Evolutionary conservation across 768 basidiomycete species (phyloP).

Genomic region (Mycena maculata): DNA sequence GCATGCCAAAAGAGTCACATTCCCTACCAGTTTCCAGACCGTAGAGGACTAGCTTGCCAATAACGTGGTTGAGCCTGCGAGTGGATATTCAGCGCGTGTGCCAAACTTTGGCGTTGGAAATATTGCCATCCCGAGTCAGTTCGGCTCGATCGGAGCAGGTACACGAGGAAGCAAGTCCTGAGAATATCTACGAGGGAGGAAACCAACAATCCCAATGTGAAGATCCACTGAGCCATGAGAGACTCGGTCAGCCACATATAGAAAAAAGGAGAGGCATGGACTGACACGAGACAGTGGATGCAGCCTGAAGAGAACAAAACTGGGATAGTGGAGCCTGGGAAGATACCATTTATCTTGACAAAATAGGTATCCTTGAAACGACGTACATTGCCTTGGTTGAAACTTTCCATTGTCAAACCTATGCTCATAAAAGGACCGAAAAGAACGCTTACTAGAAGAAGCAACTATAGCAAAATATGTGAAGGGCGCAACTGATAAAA

Average conservation of each 20-base stretch:
- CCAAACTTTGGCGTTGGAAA: too few species aligned
- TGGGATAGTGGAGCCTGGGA: slow-evolving; percentile 35
- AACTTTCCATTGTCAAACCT: slow-evolving; percentile 19
- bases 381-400: slow-evolving; percentile 42
- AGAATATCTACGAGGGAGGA: slow-evolving; percentile 63
- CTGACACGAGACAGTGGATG: slow-evolving; percentile 32
- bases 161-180: slow-evolving; percentile 58
- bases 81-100: background rate
- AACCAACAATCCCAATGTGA: slow-evolving; percentile 62
- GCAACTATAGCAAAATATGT: slow-evolving; percentile 26
- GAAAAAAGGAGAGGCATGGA: too few species aligned
- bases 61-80: slow-evolving; percentile 59
- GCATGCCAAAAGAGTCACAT: background rate
- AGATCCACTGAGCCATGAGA: slow-evolving; percentile 65
- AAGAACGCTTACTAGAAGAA: slow-evolving; percentile 29
- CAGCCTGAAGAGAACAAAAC: slow-evolving; percentile 34
- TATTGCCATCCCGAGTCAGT: slow-evolving; percentile 53
- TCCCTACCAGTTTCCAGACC: slow-evolving; percentile 61
- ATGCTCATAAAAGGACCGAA: too few species aligned
- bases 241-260: too few species aligned
- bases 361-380: background rate
- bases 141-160: slow-evolving; percentile 54
- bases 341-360: background rate
- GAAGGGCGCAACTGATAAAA: background rate
- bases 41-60: too few species aligned